These are phyloP conservation scores for Chrysophaeum taylorii DNA, from an alignment of 352 stramenopile genomes.

Conservation along the genomic window DNA sequence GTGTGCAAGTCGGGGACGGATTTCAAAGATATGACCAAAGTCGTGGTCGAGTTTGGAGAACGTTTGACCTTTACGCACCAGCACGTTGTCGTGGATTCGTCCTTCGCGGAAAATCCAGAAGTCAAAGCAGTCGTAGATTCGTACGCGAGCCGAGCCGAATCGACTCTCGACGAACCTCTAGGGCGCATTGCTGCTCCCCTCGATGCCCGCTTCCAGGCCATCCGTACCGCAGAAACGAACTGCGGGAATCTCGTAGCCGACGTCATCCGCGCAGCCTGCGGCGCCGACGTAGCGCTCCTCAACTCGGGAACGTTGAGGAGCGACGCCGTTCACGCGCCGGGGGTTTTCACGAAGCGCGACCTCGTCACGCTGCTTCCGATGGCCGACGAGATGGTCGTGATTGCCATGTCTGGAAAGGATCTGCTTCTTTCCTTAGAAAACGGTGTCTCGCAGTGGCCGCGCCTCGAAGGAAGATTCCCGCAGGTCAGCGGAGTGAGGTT, in stretches of 20 bases:
- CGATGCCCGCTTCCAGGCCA: constrained; percentile 30
- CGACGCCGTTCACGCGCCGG: constrained; percentile 34
- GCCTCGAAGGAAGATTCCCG: constrained; percentile 42
- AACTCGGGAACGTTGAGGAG: constrained; percentile 42
- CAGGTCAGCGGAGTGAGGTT: constrained; percentile 42
- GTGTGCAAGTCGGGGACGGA: constrained; percentile 43
- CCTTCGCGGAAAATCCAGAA: constrained; percentile 19
- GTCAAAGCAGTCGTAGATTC: constrained; percentile 23
- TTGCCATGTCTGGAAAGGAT: constrained; percentile 34
- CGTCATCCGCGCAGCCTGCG: constrained; percentile 41
- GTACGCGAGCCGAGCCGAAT: constrained; percentile 23
- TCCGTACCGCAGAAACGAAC: constrained; percentile 46
- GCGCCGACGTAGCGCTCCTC: constrained; percentile 36
- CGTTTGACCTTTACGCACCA: constrained; percentile 12
- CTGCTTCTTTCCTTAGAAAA: constrained; percentile 42
- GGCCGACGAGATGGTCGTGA: constrained; percentile 31
- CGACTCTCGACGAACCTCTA: constrained; percentile 33
- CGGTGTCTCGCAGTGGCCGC: constrained; percentile 39
- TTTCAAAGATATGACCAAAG: constrained; percentile 33
- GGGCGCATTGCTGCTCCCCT: constrained; percentile 34
- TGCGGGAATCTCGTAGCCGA: constrained; percentile 43
- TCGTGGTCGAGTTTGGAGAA: constrained; percentile 17
- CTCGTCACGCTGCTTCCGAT: constrained; percentile 41
- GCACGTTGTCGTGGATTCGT: constrained; percentile 17
- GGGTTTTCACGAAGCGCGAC: constrained; percentile 35